phyloP scores from a whole-genome alignment of 331 rosid species.

The Saraca asoca region DNA sequence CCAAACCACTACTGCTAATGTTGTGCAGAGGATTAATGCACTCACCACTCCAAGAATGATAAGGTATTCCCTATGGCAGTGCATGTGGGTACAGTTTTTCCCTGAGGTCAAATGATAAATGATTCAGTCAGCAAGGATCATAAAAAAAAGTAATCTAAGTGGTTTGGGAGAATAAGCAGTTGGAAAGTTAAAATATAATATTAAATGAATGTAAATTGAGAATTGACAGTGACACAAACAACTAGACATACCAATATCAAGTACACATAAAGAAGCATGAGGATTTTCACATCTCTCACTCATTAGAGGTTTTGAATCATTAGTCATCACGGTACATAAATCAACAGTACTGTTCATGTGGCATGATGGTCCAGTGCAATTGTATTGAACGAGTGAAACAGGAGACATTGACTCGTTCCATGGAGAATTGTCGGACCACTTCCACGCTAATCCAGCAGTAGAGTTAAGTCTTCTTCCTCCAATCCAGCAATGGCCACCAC shows the following conservation, averaged over 20 bases:
- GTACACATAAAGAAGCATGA: constrained; percentile 69
- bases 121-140: constrained; percentile 17
- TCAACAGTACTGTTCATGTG: constrained; percentile 38
- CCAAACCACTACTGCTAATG: constrained; percentile 86
- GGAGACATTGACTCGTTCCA: constrained; percentile 66
- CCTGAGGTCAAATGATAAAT: constrained; percentile 45
- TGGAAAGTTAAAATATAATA: neutral
- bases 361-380: constrained; percentile 62
- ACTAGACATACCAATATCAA: constrained; percentile 58
- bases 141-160: too few relatives aligned
- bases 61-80: constrained; percentile 86
- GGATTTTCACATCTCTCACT: constrained; percentile 60
- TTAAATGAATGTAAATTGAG: constrained; percentile 20
- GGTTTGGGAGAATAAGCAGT: too few relatives aligned
- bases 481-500: constrained; percentile 80
- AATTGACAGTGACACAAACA: constrained; percentile 10
- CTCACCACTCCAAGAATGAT: constrained; percentile 87
- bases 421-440: constrained; percentile 74
- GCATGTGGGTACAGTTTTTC: constrained; percentile 64
- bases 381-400: constrained; percentile 33
- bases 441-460: constrained; percentile 60
- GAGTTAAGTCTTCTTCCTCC: constrained; percentile 71
- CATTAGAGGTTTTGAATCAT: constrained; percentile 48
- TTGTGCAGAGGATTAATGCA: constrained; percentile 83
- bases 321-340: constrained; percentile 57